Evolutionary conservation across 441 rosid species (phyloP), one percentile per base, ranked within the genome.

Genomic region (Jatropha podagrica): DNA sequence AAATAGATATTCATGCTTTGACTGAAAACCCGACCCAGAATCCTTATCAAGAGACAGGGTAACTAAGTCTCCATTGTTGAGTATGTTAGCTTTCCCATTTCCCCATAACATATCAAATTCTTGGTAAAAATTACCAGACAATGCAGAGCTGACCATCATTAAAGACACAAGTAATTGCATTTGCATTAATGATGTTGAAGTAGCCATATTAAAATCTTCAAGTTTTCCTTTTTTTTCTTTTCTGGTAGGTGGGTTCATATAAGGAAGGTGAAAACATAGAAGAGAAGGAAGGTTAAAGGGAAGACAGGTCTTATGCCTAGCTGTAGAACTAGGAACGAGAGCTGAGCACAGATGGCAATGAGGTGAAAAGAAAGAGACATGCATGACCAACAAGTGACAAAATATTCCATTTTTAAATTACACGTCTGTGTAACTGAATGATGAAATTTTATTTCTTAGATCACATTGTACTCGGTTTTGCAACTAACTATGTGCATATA

Each of bases 21-120:
- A 84, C 68, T 86, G 86, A 74, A 87, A 86, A 2, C 91, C 89
- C 0, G 91, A 85, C 56, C 91, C 91, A 18, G 88, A 86, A 40
- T 74, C 48, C 54, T 67, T 72, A 82, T 88, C 91, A 26, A 86
- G 86, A 7, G 86, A 75, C 40, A 88, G 84, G 38, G 87, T 82
- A 12, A 89, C 78, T 52, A 82, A 84, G 40, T 82, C 79, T 49
- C 88, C 88, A 32, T 81, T 85, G 76, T 88, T 74, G 62, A 85
- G 80, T 51, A 85, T 79, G 55, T 85, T 85, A 11, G 83, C 91
- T 7, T 87, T 84, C 44, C 85, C 86, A 44, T 80, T 82, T 62
- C 90, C 91, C 88, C 89, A 88, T 2, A 82, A 73, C 5, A 86
- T 76, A 38, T 82, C 83, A 44, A 86, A 79, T 17, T 85, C 76